Evolutionary conservation across 345 rosid species (phyloP).

Genomic region (Stellera chamaejasme): DNA sequence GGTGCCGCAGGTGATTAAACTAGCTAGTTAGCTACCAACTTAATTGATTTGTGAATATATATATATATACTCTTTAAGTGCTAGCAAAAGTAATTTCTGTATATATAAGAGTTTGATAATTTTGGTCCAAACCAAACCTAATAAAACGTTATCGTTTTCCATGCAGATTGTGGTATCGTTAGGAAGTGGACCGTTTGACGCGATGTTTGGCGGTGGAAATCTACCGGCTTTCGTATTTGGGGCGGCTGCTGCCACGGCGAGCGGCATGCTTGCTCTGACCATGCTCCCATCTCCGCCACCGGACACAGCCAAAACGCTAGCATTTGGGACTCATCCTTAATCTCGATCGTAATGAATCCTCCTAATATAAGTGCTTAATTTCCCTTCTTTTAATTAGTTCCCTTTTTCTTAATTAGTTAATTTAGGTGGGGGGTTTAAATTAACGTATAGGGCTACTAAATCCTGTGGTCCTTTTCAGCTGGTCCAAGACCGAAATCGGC

Average conservation of each 20-base stretch:
- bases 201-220: slow-evolving; percentile 77
- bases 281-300: slow-evolving; percentile 72
- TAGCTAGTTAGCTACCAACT: not conserved
- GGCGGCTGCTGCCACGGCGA: slow-evolving; percentile 51
- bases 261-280: slow-evolving; percentile 50
- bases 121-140: not conserved
- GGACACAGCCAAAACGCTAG: slow-evolving; percentile 21
- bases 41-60: too few species aligned
- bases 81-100: too few species aligned
- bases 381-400: too few species aligned
- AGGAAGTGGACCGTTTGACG: slow-evolving; percentile 64
- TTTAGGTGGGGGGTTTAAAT: too few species aligned
- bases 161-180: slow-evolving; percentile 68
- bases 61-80: too few species aligned
- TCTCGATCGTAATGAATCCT: not conserved
- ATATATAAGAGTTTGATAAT: not conserved
- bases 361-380: not conserved
- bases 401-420: too few species aligned
- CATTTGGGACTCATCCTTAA: slow-evolving; percentile 25
- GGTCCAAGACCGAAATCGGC: too few species aligned
- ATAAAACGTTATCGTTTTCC: not conserved
- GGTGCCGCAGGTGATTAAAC: slow-evolving; percentile 55
- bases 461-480: too few species aligned
- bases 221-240: slow-evolving; percentile 67
- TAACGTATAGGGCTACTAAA: too few species aligned